Evolutionary conservation across 1,284 basidiomycete genomes (phyloP), one percentile per base, ranked within the genome.

Genomic region (Ceratobasidium sp.): DNA sequence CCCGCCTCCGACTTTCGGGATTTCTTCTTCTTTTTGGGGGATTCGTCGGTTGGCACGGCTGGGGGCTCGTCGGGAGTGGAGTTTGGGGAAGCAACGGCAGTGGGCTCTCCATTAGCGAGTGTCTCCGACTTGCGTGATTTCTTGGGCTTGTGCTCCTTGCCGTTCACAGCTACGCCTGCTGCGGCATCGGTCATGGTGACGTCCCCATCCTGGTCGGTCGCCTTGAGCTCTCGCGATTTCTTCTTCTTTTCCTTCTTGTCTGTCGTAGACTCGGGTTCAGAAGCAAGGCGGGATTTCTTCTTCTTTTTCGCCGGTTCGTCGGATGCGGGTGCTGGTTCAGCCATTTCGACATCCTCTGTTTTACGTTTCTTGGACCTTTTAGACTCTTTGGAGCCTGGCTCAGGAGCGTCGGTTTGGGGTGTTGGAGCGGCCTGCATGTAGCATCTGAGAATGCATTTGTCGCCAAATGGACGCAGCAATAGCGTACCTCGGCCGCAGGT

Each of bases 21-120:
- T 74, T 80, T 78, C 72, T 78, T 80, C 75, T 80, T 80, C 75
- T 80, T 80, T 76, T 80, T 80, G 61, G 81, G 80, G 74, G 79
- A 78, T n/a, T 77, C 77, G 71, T 78, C 78, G 43, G 78, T 77
- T 73, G 76, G 68, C 76, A 82, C 81, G 68, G 77, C 76, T 76
- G 81, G 79, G 71, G 76, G 75, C 49, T 64, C 56, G 48, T 66
- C 71, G 41, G 74, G 74, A 22, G 31, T 76, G 6, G 54, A 5
- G 27, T 8, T 27, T 41, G 63, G 39, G 34, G 69, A 24, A 43
- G 41, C 39, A 34, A 49, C 39, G 7, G 61, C 73, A 39, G 74
- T 51, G 9, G 64, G 53, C 53, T 76, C 66, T 16, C 58, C 46
- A 22, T 64, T 63, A 24, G 49, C 61, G 76, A 77, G 58, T 54